Conservation (phyloP, 192 early-diverging fungal species). For the Obelidium mucronatum region DNA sequence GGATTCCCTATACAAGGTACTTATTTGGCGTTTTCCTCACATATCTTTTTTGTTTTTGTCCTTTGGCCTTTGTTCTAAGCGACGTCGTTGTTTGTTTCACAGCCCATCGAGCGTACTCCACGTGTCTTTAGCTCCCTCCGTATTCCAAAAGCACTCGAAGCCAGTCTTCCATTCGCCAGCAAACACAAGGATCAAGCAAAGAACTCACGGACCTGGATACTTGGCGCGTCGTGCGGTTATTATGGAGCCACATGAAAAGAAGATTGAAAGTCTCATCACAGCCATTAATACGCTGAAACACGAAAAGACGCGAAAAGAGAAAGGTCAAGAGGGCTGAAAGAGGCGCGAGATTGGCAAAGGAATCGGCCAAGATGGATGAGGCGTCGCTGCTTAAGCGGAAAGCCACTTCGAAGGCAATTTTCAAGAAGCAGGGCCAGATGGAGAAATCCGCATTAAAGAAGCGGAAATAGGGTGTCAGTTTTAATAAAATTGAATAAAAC, state of each 20-base stretch:
- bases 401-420: constrained; percentile 43
- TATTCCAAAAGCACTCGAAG: constrained; percentile 82
- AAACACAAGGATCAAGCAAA: constrained; percentile 78
- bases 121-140: constrained; percentile 56
- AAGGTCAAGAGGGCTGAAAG: constrained; percentile 61
- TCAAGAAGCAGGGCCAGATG: constrained; percentile 36
- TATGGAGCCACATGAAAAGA: constrained; percentile 89
- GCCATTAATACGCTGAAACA: constrained; percentile 86
- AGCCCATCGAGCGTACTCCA: constrained; percentile 42
- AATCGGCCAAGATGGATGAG: constrained; percentile 49
- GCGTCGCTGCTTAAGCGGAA: constrained; percentile 33
- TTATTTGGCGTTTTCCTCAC: constrained; percentile 78
- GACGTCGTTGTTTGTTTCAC: background rate
- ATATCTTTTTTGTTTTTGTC: too few relatives aligned
- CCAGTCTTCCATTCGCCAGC: constrained; percentile 86
- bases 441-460: background rate
- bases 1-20: constrained; percentile 88
- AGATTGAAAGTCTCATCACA: constrained; percentile 82
- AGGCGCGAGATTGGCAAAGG: constrained; percentile 52
- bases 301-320: constrained; percentile 84
- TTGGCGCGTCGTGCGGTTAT: constrained; percentile 81
- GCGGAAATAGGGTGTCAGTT: background rate
- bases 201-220: constrained; percentile 55
- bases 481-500: too few relatives aligned
- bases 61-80: background rate